Evolutionary conservation across 306 rosid species (phyloP).

Genomic region (Delonix regia): DNA sequence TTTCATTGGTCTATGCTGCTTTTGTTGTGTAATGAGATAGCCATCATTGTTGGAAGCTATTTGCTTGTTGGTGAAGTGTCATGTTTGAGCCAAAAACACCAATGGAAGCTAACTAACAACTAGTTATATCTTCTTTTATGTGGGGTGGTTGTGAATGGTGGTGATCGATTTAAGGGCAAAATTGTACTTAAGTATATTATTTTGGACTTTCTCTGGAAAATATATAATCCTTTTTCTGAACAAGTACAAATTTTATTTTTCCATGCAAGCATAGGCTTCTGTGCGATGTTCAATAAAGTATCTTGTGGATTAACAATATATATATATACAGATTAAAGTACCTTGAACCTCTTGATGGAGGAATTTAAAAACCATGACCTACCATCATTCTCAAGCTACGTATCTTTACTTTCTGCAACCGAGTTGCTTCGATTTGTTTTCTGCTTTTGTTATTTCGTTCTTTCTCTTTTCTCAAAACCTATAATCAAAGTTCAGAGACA

Average conservation of each 20-base stretch:
- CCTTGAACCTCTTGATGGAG: conserved; percentile 32
- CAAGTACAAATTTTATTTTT: background rate
- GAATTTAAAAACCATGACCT: conserved; percentile 38
- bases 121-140: background rate
- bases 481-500: conserved; percentile 54
- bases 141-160: background rate
- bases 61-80: conserved; percentile 1
- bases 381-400: conserved; percentile 78
- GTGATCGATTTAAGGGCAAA: background rate
- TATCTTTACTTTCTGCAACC: conserved; percentile 44
- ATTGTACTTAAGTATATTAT: background rate
- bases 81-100: background rate
- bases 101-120: background rate
- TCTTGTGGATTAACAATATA: conserved; percentile 51
- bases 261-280: conserved; percentile 35
- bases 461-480: conserved; percentile 49
- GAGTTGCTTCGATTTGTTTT: conserved; percentile 49
- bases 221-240: background rate
- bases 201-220: background rate
- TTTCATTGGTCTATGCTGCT: conserved; percentile 24
- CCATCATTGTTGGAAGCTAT: background rate
- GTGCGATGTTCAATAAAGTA: conserved; percentile 30
- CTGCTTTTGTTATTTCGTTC: conserved; percentile 42
- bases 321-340: conserved; percentile 32
- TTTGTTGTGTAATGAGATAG: background rate